Evolutionary conservation across 1,139 yeast species (phyloP).

Genomic region (Tardiomyces blankii): DNA sequence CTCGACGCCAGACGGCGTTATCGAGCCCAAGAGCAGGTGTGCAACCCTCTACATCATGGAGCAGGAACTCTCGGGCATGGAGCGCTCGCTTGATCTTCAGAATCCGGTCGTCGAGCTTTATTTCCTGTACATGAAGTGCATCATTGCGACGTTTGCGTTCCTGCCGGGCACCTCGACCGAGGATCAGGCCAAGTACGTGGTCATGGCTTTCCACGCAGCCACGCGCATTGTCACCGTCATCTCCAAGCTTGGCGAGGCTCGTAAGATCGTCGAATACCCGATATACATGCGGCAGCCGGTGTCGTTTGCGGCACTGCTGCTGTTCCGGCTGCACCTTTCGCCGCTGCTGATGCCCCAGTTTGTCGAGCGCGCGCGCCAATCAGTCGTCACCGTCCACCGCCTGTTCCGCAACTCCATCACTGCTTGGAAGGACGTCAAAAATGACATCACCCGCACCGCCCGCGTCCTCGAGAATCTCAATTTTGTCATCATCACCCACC

Average conservation of each 20-base stretch:
- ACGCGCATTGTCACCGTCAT: conserved; percentile 74
- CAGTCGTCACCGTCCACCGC: conserved; percentile 87
- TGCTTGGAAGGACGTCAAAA: conserved; percentile 86
- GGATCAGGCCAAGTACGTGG: conserved; percentile 77
- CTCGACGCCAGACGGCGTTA: conserved; percentile 80
- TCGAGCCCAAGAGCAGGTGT: conserved; percentile 76
- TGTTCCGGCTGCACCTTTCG: conserved; percentile 75
- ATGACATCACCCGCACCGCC: conserved; percentile 86
- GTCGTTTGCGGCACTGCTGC: conserved; percentile 64
- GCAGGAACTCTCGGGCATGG: conserved; percentile 64
- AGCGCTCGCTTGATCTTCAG: conserved; percentile 49
- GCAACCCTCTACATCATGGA: conserved; percentile 67
- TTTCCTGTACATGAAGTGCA: conserved; percentile 63
- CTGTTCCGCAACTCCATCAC: conserved; percentile 76
- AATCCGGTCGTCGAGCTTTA: conserved; percentile 65
- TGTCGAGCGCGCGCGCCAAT: conserved; percentile 83
- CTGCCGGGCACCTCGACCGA: conserved; percentile 85
- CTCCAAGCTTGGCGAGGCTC: conserved; percentile 55
- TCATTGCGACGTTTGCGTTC: conserved; percentile 84
- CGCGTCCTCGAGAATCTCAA: conserved; percentile 85
- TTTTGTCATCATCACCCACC: conserved; percentile 77
- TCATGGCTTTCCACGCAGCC: conserved; percentile 70
- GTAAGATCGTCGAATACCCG: conserved; percentile 73
- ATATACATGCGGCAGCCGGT: conserved; percentile 80
- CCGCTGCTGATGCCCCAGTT: conserved; percentile 66